Evolutionary conservation across 257 asterid genomes (phyloP), one percentile per base, ranked within the genome.

Genomic region (Mentha longifolia): DNA sequence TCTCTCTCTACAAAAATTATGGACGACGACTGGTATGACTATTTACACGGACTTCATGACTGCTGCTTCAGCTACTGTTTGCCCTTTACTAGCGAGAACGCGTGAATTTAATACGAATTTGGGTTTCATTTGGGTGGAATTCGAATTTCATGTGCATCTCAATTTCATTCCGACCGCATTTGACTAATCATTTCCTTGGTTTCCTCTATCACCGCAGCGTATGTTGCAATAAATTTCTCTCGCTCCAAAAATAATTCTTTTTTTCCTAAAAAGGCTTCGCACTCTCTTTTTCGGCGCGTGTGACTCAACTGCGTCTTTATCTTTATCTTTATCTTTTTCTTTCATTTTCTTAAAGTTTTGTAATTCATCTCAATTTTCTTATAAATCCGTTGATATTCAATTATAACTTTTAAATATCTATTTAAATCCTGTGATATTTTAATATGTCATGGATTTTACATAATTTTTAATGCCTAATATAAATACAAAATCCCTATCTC

Each of bases 111-210:
- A 72, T 75, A 68, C 68, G 81, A 80, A 82, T 86, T 79, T 86
- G 79, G 67, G 74, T 80, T 80, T 79, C 88, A 88, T 84, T 85
- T 81, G 71, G 52, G 20, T 46, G 72, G 77, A 57, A 78, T 83
- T 78, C 15, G 78, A 61, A 83, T 85, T 83, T 81, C 58, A 72
- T 46, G 64, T 39, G 79, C 62, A 85, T 88, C 88, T 92, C 85
- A 67, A 86, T 88, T 90, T 84, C 92, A 92, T 92, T 92, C 91
- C 97, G 97, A 86, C 90, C 81, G 63, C 84, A 80, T 87, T 83
- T 86, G 68, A 59, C 45, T 39, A 25, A 28, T 67, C 70, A 68
- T 43, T 31, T 76, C 65, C 61, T 47, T 47, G 61, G 74, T 61
- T 50, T 55, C 88, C 92, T 70, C 81, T 68, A 86, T 91, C 95